Conservation (phyloP, 2,329 filamentous ascomycete species). For the Aspergillus phoenicis region DNA sequence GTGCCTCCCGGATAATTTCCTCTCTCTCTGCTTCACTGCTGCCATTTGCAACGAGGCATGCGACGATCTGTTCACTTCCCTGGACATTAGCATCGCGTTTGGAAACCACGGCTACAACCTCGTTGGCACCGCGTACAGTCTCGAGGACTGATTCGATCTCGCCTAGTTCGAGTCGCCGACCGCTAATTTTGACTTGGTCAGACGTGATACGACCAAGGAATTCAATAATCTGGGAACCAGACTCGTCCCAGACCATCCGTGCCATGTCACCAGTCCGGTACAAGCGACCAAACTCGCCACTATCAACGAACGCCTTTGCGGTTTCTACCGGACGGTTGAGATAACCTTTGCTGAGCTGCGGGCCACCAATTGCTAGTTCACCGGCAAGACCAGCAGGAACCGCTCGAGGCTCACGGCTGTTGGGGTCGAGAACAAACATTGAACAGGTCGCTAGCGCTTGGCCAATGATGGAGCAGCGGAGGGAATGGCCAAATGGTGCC, state of each 20-base stretch:
- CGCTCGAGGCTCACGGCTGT: constrained; percentile 31
- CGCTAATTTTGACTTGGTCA: constrained; percentile 83
- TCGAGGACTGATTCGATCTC: constrained; percentile 62
- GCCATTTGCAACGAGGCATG: constrained; percentile 26
- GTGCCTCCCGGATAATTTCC: constrained; percentile 20
- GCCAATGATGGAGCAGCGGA: constrained; percentile 42
- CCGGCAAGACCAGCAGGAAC: constrained; percentile 48
- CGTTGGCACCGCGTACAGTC: constrained; percentile 22
- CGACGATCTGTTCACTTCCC: constrained; percentile 30
- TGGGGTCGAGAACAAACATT: constrained; percentile 32
- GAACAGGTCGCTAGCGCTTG: constrained; percentile 39
- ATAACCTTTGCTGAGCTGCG: constrained; percentile 35
- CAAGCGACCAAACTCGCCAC: constrained; percentile 50
- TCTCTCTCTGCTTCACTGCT: constrained; percentile 10
- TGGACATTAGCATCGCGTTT: constrained; percentile 20
- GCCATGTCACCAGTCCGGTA: constrained; percentile 47
- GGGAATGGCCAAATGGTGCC: constrained; percentile 22
- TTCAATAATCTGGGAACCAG: constrained; percentile 57
- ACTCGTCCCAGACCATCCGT: constrained; percentile 64
- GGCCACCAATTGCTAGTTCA: constrained; percentile 47
- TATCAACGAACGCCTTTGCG: constrained; percentile 29
- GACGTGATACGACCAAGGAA: constrained; percentile 77
- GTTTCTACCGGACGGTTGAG: constrained; percentile 30
- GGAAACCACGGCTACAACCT: constrained; percentile 28
- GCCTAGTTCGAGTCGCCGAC: constrained; percentile 78